Evolutionary conservation across 805 yeast species (phyloP), one percentile per base, ranked within the genome.

Genomic region (Yamadazyma tumulicola): DNA sequence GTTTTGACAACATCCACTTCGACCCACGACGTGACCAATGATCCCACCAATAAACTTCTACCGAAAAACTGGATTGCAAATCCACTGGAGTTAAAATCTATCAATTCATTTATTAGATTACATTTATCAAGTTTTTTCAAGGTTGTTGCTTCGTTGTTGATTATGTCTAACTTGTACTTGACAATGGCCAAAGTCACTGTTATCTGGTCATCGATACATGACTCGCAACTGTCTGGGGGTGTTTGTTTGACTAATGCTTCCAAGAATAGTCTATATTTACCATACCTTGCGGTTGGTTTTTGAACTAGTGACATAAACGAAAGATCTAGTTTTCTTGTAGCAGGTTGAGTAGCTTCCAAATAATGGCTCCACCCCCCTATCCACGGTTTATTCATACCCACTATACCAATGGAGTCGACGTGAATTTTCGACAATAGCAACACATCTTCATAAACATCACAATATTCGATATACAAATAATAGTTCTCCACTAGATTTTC

Each of bases 231-330:
- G 2, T 19, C 9, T 14, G 14, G 19, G 3, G 19, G 13, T 16
- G 21, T 26, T 6, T 12, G 2, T n/a, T 34, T 33, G 10, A 17
- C 13, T 5, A 43, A 31, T 3, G 72, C 56, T 19, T 71, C 73
- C n/a, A 74, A 43, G n/a, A 77, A 62, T 22, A 77, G 54, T 35
- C 67, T 62, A 47, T 77, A 77, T 43, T 75, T 74, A 3, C 69
- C 52, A 6, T 73, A 57, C 42, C 83, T 52, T 26, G 69, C 53
- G 8, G 75, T 59, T 3, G 85, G 83, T 51, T 66, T 68, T 45
- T 75, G 79, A 19, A 74, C 52, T 41, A 78, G 59, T 0, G 82
- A 76, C 20, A 52, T 46, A 32, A 79, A 74, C 4, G 82, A 69
- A 18, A 76, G 57, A 49, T 79, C 85, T 47, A 65, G 46, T 2